phyloP scores from a whole-genome alignment of 2,329 filamentous ascomycete genomes.

The Paraconiothyrium sp. region DNA sequence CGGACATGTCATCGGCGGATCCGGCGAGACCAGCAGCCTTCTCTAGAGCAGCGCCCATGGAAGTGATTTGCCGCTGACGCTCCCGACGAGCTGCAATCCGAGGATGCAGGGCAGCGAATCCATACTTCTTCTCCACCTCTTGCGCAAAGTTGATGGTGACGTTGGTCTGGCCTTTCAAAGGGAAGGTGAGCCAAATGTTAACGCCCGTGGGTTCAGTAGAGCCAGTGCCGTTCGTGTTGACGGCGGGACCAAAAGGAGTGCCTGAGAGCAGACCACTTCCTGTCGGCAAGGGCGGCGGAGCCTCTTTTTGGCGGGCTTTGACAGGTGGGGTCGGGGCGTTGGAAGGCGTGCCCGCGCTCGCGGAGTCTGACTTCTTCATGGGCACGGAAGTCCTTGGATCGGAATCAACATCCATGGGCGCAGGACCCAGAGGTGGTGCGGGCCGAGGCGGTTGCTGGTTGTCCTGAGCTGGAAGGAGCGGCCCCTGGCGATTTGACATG shows the following conservation, averaged over 20 bases:
- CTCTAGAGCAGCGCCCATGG: slow-evolving; percentile 86
- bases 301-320: slow-evolving; percentile 66
- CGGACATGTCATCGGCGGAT: slow-evolving; percentile 80
- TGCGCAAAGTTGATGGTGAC: slow-evolving; percentile 96
- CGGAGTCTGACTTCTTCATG: slow-evolving; percentile 47
- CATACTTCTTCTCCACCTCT: slow-evolving; percentile 91
- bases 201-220: slow-evolving; percentile 56
- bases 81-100: slow-evolving; percentile 88
- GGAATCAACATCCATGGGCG: slow-evolving; percentile 50
- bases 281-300: slow-evolving; percentile 65
- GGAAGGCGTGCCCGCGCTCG: slow-evolving; percentile 49
- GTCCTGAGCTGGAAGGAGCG: slow-evolving; percentile 43
- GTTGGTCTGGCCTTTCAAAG: slow-evolving; percentile 82
- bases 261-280: slow-evolving; percentile 72
- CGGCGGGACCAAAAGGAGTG: slow-evolving; percentile 66
- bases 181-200: slow-evolving; percentile 87
- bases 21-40: slow-evolving; percentile 73
- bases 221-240: slow-evolving; percentile 57
- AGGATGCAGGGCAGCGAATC: slow-evolving; percentile 92
- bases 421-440: slow-evolving; percentile 30
- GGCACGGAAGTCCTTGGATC: slow-evolving; percentile 39
- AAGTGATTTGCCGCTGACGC: slow-evolving; percentile 85
- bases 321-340: slow-evolving; percentile 63
- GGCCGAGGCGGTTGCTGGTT: slow-evolving; percentile 29
- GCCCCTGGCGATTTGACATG: slow-evolving; percentile 37